A percentile compares a stretch with the other conserved stretches of the same genome.
These are phyloP conservation scores for Colletotrichum shisoi DNA, from an alignment of 2,329 filamentous ascomycete genomes.

Conservation along the genomic window DNA sequence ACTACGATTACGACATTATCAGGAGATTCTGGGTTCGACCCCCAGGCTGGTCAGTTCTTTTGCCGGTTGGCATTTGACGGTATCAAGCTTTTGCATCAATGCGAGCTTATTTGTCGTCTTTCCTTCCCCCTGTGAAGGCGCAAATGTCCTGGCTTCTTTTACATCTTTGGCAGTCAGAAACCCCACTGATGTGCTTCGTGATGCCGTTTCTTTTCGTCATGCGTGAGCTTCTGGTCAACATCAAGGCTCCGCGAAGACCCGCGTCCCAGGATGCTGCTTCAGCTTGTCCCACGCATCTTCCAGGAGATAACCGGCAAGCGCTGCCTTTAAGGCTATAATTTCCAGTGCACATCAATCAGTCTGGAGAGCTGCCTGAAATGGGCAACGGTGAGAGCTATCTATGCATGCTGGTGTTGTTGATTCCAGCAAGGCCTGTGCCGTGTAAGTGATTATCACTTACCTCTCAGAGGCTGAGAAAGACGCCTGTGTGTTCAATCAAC, in stretches of 20 bases:
- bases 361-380: constrained; percentile 20
- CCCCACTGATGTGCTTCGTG: background rate
- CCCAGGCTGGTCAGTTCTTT: constrained; percentile 37
- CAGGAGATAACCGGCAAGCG: background rate
- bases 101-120: too few relatives aligned
- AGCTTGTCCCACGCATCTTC: background rate
- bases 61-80: background rate
- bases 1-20: constrained; percentile 48
- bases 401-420: background rate
- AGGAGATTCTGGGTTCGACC: constrained; percentile 40
- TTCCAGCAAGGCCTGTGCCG: background rate
- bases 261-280: background rate
- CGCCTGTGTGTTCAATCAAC: constrained; percentile 8
- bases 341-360: constrained; percentile 4
- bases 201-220: too few relatives aligned
- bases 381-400: constrained; percentile 17
- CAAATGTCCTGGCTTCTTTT: too few relatives aligned
- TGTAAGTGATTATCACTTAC: background rate
- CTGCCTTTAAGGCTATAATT: background rate
- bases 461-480: constrained; percentile 23
- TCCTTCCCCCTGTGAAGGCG: too few relatives aligned
- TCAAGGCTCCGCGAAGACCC: too few relatives aligned
- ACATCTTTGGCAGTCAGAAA: background rate
- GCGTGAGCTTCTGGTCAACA: background rate
- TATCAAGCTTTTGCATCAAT: background rate